Conservation (phyloP, 1,284 basidiomycete genomes). For the Fomitopsis betulina region DNA sequence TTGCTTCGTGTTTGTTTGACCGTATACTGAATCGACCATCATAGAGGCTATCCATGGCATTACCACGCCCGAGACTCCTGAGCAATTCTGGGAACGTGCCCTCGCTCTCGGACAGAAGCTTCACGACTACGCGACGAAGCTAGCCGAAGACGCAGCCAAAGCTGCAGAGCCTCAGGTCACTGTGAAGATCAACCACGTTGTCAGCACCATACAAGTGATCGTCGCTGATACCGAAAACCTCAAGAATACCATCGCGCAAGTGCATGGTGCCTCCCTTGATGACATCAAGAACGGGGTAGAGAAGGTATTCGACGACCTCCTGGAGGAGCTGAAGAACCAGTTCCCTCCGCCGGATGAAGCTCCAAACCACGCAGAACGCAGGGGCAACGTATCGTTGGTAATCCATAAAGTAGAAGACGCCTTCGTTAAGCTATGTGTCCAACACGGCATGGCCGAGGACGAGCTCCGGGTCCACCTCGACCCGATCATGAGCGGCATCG, state of each 20-base stretch:
- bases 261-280: no score
- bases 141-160: no score
- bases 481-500: not conserved
- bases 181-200: no score
- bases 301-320: no score
- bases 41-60: not conserved
- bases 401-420: not conserved
- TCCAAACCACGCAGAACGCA: not conserved
- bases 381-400: not conserved
- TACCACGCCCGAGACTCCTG: not conserved
- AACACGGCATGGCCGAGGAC: not conserved
- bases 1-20: not conserved
- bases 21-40: not conserved
- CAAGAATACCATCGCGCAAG: no score
- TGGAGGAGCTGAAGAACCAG: no score
- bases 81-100: no score
- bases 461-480: not conserved
- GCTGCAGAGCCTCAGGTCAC: no score
- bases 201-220: no score
- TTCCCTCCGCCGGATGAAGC: not conserved
- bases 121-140: not conserved
- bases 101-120: not conserved
- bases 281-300: no score
- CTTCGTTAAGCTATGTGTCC: not conserved
- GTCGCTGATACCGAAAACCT: no score